A percentile compares a stretch with the other conserved stretches of the same genome.
These are phyloP conservation scores for Leccinum subrobustum DNA, from an alignment of 1,284 basidiomycete species.

Conservation along the genomic window DNA sequence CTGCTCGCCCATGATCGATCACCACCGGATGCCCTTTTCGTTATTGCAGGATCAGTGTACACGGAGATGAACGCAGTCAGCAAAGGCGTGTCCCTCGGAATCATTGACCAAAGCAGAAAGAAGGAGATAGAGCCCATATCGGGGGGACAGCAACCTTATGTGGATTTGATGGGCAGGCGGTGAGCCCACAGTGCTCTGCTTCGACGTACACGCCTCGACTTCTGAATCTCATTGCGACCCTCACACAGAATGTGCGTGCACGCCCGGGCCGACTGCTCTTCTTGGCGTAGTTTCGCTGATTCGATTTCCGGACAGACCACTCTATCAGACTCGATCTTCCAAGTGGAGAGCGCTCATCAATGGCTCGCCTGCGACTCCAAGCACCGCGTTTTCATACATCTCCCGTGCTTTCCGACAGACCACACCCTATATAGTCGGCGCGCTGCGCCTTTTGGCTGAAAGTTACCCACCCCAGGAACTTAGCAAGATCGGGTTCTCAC, in stretches of 20 bases:
- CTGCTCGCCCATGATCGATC: conserved; percentile 4
- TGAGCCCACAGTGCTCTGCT: conserved; percentile 38
- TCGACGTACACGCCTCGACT: not conserved
- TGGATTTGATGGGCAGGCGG: conserved; percentile 87
- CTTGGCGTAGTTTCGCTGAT: not conserved
- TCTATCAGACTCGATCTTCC: conserved; percentile 68
- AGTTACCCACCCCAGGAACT: conserved; percentile 68
- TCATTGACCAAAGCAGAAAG: conserved; percentile 57
- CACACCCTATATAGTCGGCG: conserved; percentile 74
- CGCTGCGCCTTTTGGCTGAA: conserved; percentile 73
- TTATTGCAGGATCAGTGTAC: conserved; percentile 74
- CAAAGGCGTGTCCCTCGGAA: conserved; percentile 81
- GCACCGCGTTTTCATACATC: conserved; percentile 78
- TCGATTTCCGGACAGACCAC: conserved; percentile 53
- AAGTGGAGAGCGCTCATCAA: conserved; percentile 84
- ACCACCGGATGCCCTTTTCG: conserved; percentile 10
- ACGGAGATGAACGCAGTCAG: conserved; percentile 88
- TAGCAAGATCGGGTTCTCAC: conserved; percentile 63
- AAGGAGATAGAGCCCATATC: conserved; percentile 52
- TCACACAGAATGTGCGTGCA: conserved; percentile 54
- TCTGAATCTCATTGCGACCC: not conserved
- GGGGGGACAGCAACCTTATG: conserved; percentile 84
- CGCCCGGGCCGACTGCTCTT: conserved; percentile 1
- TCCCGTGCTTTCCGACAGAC: conserved; percentile 77
- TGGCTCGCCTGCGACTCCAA: conserved; percentile 71